Evolutionary conservation across 2,329 filamentous ascomycete species (phyloP), one percentile per base, ranked within the genome.

Genomic region (Neocucurbitaria cava): DNA sequence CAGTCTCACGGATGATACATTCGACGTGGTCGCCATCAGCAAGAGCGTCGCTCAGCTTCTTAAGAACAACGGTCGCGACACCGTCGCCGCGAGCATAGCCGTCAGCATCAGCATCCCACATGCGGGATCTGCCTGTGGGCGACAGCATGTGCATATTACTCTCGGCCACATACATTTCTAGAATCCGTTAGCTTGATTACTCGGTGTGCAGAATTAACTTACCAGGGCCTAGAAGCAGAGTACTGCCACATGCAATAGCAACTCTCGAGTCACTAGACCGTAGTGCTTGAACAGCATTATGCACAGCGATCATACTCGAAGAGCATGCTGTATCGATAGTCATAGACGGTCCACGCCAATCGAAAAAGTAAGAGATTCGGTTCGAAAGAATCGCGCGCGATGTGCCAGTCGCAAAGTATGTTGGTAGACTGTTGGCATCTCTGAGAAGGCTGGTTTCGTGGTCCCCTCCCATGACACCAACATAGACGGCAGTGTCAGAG

Each of bases 21-120:
- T 71, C 56, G 33, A 76, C 67, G 0, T 69, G 65, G 54, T 83
- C 80, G 0, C 77, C 77, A 59, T 82, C 77, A 0, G 53, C 67
- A 3, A 87, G 50, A 0, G 85, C 85, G 1, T 76, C 66, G 5
- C 65, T 70, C 1, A 87, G 62, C 1, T 66, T 73, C 64, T 87
- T 87, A 0, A 88, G 58, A 0, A 86, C 68, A 0, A 87, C 58
- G 0, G 75, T 71, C 0, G 78, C 78, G 10, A 84, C 68, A 0
- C 83, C 84, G 46, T 87, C 85, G 10, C 81, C 82, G 0, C 83
- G 77, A 24, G 75, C 81, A 65, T 77, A 83, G 7, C 82, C 83
- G 58, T 83, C 71, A 0, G 81, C 83, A 2, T 65, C 46, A 0
- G 64, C 70, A 13, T 71, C 69, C 69, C 70, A 78, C 67, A 74